phyloP scores from a whole-genome alignment of 345 rosid genomes.

The Populus simonii region DNA sequence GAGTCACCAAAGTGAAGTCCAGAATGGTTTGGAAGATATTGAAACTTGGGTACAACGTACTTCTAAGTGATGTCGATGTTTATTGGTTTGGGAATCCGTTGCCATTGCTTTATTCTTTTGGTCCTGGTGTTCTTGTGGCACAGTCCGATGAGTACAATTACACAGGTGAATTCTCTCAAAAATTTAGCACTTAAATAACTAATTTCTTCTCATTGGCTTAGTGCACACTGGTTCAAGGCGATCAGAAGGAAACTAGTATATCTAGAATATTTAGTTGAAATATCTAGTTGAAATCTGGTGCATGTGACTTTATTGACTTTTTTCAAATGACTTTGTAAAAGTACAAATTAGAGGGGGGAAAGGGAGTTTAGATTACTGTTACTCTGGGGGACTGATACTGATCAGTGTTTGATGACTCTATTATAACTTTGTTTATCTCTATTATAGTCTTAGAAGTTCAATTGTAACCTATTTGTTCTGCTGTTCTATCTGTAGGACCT shows the following conservation, averaged over 20 bases:
- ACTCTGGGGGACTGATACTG: neutral
- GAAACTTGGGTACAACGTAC: slow-evolving; percentile 84
- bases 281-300: slow-evolving; percentile 1
- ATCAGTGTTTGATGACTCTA: neutral
- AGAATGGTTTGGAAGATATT: slow-evolving; percentile 74
- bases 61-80: slow-evolving; percentile 84
- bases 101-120: slow-evolving; percentile 61
- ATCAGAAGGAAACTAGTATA: neutral
- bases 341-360: neutral
- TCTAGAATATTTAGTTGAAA: neutral
- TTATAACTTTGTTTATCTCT: neutral
- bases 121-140: slow-evolving; percentile 68
- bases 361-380: neutral
- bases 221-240: neutral
- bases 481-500: slow-evolving; percentile 46
- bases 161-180: slow-evolving; percentile 42
- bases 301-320: neutral
- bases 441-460: neutral
- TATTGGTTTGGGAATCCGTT: slow-evolving; percentile 83
- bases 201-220: neutral
- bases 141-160: slow-evolving; percentile 84
- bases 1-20: slow-evolving; percentile 88
- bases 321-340: neutral
- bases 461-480: neutral
- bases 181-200: neutral